Base-by-base conservation (phyloP, 2,329 filamentous ascomycete species). In the Didymellaceae sp. region DNA sequence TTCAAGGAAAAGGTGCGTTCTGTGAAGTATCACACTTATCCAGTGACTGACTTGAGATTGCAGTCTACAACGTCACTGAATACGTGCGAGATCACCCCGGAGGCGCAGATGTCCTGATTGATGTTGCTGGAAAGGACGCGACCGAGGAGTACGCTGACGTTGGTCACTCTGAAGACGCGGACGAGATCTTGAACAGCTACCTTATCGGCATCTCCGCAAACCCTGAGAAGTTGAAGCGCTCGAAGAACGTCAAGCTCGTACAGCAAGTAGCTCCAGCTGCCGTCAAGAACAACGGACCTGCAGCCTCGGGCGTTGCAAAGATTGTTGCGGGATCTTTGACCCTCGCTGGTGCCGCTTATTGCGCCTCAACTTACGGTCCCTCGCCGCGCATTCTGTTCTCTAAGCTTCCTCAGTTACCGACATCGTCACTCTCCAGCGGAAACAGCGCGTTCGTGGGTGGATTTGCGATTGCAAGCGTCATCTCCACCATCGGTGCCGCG, bases 21-120 rank as follows among this genome's bases (percentile, higher is more conserved):
- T 6, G 6, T 17, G 5, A 13, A 32, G 6, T 2, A 3, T n/a
- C 2, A 14, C 4, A 2, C 7, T 3, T 18, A 1, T 14, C 4
- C 10, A 18, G 9, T 20, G 3, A n/a, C 41, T 57, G 26, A 57
- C 47, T 3, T 18, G 8, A 28, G n/a, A 13, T n/a, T 13, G 21
- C 41, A 72, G 84, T 87, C 2, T 86, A 85, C 59, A 74, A 86
- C 64, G 72, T 85, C 9, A 80, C 83, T 1, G 75, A 78, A 33
- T 87, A 86, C 55, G 53, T 82, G 1, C 71, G 80, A 18, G 83
- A 86, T 48, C 85, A 87, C 54, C 85, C 85, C 8, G 64, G 65
- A 13, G 76, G 76, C 13, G 62, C 60, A 28, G 75, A 77, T 5
- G 63, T 75, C 11, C 62, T 78, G 1, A 37, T 71, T 22, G 74